A percentile compares a stretch with the other conserved stretches of the same genome.
These are phyloP conservation scores for Chondrus crispus DNA, from an alignment of 23 red algal species.

Conservation along the genomic window DNA sequence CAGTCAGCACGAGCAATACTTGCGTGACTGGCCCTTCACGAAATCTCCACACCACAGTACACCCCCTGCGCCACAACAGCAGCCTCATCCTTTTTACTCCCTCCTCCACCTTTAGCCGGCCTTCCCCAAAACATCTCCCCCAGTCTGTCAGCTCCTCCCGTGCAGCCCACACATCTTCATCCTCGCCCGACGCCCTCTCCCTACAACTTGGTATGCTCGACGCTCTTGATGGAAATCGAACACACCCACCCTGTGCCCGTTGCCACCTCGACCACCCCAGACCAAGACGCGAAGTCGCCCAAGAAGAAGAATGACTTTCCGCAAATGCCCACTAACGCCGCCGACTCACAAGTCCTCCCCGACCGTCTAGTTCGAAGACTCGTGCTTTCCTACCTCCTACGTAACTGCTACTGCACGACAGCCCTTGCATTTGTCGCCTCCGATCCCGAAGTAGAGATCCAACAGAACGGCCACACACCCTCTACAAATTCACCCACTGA, in stretches of 20 bases:
- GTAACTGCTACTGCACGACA: conserved; percentile 32
- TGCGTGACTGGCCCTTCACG: too few relatives aligned
- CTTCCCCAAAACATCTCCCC: background rate
- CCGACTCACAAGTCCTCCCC: background rate
- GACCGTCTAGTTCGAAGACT: background rate
- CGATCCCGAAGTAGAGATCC: too few relatives aligned
- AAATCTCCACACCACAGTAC: too few relatives aligned
- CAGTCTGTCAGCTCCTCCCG: background rate
- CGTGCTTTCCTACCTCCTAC: conserved; percentile 37
- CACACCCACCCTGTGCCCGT: too few relatives aligned
- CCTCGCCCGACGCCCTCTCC: background rate
- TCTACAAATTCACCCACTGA: background rate
- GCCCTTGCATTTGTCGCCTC: conserved; percentile 16
- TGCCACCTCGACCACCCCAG: background rate
- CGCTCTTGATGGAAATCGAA: too few relatives aligned
- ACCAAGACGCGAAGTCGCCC: background rate
- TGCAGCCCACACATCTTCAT: background rate
- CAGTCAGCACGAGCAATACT: too few relatives aligned
- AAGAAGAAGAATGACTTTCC: background rate
- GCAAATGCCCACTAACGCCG: background rate
- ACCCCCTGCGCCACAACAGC: too few relatives aligned
- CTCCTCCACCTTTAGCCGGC: background rate
- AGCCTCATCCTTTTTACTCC: too few relatives aligned
- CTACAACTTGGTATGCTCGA: too few relatives aligned
- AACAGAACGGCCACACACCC: too few relatives aligned